Evolutionary conservation across 2,329 filamentous ascomycete species (phyloP).

Genomic region (Hypomyces perniciosus): DNA sequence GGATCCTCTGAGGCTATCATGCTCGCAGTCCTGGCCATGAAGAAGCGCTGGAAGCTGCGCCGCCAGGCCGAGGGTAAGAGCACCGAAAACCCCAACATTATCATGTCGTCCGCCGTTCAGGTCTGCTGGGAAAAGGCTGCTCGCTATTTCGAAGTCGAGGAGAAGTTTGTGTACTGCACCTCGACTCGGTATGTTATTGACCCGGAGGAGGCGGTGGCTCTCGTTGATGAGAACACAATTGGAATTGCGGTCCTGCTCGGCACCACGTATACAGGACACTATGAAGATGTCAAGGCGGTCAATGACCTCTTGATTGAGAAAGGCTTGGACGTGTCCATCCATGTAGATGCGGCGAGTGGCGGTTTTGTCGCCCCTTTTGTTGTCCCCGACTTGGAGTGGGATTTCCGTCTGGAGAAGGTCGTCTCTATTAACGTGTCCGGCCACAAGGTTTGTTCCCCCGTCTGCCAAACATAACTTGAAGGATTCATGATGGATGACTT

Average conservation of each 20-base stretch:
- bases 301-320: conserved; percentile 78
- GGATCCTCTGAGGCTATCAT: conserved; percentile 88
- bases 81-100: conserved; percentile 73
- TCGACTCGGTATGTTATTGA: conserved; percentile 58
- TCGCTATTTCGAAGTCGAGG: conserved; percentile 87
- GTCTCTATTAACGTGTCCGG: conserved; percentile 92
- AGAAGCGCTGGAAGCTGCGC: conserved; percentile 87
- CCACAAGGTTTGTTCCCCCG: conserved; percentile 58
- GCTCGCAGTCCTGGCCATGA: conserved; percentile 83
- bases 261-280: conserved; percentile 92
- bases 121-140: conserved; percentile 95
- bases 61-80: conserved; percentile 78
- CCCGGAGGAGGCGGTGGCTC: conserved; percentile 52
- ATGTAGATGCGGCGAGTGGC: conserved; percentile 88
- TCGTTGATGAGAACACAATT: conserved; percentile 68
- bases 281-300: conserved; percentile 87
- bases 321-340: conserved; percentile 75
- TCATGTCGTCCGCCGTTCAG: conserved; percentile 95
- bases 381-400: conserved; percentile 77
- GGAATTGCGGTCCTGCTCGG: conserved; percentile 89
- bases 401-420: conserved; percentile 83
- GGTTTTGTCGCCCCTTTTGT: conserved; percentile 93
- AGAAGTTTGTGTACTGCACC: conserved; percentile 68
- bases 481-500: conserved; percentile 29
- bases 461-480: too few relatives aligned